Conservation (phyloP, 768 basidiomycete species). For the Rhizopogon salebrosus region DNA sequence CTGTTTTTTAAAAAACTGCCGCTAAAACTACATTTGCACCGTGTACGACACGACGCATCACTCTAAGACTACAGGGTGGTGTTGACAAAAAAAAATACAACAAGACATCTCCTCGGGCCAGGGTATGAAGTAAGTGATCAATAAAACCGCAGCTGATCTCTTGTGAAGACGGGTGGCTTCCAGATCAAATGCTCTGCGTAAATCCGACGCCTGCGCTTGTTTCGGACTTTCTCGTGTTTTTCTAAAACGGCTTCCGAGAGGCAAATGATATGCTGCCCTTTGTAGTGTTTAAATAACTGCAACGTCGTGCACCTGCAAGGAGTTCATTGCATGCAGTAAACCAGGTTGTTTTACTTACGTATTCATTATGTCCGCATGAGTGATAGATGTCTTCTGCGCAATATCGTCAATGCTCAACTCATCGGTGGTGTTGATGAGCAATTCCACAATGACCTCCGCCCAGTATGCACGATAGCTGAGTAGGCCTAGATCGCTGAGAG, state of each 20-base stretch:
- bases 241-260: slow-evolving; percentile 88
- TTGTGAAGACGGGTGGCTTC: slow-evolving; percentile 93
- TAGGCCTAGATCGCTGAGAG: slow-evolving; percentile 89
- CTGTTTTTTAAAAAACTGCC: neutral
- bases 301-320: slow-evolving; percentile 78
- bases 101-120: neutral
- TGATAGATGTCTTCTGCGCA: slow-evolving; percentile 91
- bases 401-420: slow-evolving; percentile 96
- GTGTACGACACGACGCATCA: slow-evolving; percentile 9
- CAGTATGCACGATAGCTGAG: slow-evolving; percentile 94
- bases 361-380: slow-evolving; percentile 95
- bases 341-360: slow-evolving; percentile 62
- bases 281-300: slow-evolving; percentile 94
- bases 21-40: slow-evolving; percentile 6
- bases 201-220: slow-evolving; percentile 76
- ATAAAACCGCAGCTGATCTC: slow-evolving; percentile 79
- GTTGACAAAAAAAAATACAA: neutral
- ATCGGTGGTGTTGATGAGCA: slow-evolving; percentile 63
- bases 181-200: slow-evolving; percentile 77
- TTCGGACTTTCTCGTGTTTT: slow-evolving; percentile 79
- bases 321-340: slow-evolving; percentile 9
- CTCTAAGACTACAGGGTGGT: slow-evolving; percentile 18
- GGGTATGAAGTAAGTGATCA: slow-evolving; percentile 9
- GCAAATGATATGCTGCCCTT: slow-evolving; percentile 90
- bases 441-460: slow-evolving; percentile 93